Percentiles rank a stretch among this genome's conserved stretches.
phyloP scores from a whole-genome alignment of 805 yeast genomes.

The Sugiyamaella floridensis region DNA sequence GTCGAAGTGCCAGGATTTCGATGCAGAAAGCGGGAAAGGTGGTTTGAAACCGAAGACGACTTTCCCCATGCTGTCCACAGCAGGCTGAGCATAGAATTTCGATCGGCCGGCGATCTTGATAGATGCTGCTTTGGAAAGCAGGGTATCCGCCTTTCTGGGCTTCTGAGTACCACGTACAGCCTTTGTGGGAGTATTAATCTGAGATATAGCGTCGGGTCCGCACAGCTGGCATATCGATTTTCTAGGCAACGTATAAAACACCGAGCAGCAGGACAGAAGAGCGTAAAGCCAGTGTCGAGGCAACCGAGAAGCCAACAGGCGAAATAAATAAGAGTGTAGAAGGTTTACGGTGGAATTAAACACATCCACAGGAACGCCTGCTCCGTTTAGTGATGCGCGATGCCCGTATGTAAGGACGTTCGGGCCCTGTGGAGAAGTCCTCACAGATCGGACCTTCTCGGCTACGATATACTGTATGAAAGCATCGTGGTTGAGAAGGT shows the following conservation, averaged over 20 bases:
- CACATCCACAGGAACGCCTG: not conserved
- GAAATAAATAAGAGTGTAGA: not conserved
- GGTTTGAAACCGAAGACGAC: slow-evolving; percentile 5
- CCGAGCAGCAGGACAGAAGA: not conserved
- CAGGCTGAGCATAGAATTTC: not conserved
- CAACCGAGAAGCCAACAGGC: not conserved
- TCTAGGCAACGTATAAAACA: not conserved
- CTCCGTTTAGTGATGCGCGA: too few relatives aligned
- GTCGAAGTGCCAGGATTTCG: not conserved
- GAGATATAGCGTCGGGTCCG: slow-evolving; percentile 1
- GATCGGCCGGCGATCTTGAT: not conserved
- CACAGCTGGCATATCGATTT: not conserved
- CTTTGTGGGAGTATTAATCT: not conserved
- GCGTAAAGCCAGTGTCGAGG: not conserved
- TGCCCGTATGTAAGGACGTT: not conserved
- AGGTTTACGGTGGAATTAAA: not conserved
- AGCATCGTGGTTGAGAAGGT: not conserved
- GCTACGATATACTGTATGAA: not conserved
- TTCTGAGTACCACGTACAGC: not conserved
- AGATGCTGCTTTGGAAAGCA: not conserved
- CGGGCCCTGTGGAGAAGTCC: not conserved
- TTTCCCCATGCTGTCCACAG: not conserved
- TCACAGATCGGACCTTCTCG: not conserved
- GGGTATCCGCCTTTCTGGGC: not conserved
- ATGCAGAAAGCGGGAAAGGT: not conserved